Evolutionary conservation across 179 eudicot species (phyloP).

Genomic region (Dionaea muscipula): DNA sequence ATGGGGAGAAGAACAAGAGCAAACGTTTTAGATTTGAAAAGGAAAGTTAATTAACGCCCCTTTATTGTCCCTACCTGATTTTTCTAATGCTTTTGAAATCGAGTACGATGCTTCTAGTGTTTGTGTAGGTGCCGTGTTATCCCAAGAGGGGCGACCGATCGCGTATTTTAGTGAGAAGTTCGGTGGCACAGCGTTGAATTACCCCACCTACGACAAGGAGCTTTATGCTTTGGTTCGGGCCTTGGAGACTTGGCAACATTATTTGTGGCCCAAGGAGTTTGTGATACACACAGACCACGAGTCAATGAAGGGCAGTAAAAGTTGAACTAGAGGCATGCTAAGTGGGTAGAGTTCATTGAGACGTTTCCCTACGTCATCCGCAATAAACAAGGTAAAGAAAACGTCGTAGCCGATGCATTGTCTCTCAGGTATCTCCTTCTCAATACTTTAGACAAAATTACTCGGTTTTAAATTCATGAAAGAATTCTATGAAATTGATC

Average conservation of each 20-base stretch:
- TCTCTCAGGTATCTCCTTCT: background rate
- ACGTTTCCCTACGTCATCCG: no score
- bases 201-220: no score
- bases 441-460: background rate
- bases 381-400: background rate
- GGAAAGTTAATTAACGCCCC: background rate
- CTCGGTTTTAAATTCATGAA: background rate
- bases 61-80: background rate
- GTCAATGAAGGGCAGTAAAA: no score
- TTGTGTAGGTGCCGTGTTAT: no score
- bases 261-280: no score
- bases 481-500: conserved; percentile 1
- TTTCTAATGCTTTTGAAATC: no score
- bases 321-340: background rate
- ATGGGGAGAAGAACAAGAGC: no score
- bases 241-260: background rate
- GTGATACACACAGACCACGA: no score
- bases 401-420: background rate
- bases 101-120: no score
- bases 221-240: conserved; percentile 5
- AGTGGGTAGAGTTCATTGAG: background rate
- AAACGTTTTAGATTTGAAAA: background rate
- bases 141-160: background rate
- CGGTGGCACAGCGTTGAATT: no score
- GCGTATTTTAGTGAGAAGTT: no score